Conservation (phyloP, 495 filamentous ascomycete genomes). For the Penicillium ucsense region DNA sequence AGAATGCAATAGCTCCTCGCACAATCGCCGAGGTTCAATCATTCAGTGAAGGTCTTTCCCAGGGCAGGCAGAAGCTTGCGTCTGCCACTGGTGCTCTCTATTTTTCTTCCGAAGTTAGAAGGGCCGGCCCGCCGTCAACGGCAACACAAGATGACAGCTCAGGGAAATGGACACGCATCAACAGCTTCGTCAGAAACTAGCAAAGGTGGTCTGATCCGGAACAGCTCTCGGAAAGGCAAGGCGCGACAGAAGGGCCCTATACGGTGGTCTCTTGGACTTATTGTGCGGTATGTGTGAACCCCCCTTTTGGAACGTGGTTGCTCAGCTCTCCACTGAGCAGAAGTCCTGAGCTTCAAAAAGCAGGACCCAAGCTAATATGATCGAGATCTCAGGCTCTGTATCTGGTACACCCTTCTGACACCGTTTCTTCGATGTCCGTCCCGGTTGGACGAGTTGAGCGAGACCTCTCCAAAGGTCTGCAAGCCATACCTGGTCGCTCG, state of each 20-base stretch:
- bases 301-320: neutral
- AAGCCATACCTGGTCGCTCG: slow-evolving; percentile 68
- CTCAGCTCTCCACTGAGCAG: no score
- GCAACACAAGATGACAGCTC: slow-evolving; percentile 14
- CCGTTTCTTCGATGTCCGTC: slow-evolving; percentile 76
- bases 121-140: slow-evolving; percentile 5
- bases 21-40: no score
- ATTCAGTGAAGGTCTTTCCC: neutral
- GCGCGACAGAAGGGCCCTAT: slow-evolving; percentile 25
- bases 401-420: slow-evolving; percentile 80
- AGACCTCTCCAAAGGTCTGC: slow-evolving; percentile 70
- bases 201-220: neutral
- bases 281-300: slow-evolving; percentile 47
- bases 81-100: neutral
- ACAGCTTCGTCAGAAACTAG: slow-evolving; percentile 7
- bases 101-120: slow-evolving; percentile 1
- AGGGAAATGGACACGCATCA: slow-evolving; percentile 22
- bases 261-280: slow-evolving; percentile 44
- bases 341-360: neutral
- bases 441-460: slow-evolving; percentile 51
- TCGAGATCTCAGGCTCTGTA: slow-evolving; percentile 46
- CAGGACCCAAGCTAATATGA: neutral
- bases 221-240: slow-evolving; percentile 5
- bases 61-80: neutral
- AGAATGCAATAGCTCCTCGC: neutral